phyloP scores from a whole-genome alignment of 768 basidiomycete species.

The Lentinula boryana region DNA sequence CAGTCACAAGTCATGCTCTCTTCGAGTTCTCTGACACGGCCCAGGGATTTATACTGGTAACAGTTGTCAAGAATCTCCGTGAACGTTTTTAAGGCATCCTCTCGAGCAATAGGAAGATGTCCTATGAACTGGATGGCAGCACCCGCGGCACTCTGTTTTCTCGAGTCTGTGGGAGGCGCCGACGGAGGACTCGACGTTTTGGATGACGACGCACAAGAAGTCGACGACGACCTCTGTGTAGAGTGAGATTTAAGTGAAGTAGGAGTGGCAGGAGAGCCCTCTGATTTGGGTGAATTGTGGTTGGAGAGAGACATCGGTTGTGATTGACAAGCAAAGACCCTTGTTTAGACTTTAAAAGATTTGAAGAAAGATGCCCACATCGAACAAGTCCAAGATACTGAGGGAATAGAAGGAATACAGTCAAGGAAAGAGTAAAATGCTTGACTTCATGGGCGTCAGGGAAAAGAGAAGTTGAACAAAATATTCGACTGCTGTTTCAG shows the following conservation, averaged over 20 bases:
- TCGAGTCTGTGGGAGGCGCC: constrained; percentile 16
- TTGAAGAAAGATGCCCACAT: not conserved
- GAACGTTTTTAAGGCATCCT: constrained; percentile 68
- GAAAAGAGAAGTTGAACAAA: not conserved
- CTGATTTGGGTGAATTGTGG: constrained; percentile 22
- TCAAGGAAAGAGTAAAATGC: not conserved
- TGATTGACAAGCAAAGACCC: constrained; percentile 2
- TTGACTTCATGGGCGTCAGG: not conserved
- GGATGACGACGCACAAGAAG: not conserved
- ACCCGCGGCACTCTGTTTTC: constrained; percentile 24
- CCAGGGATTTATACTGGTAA: constrained; percentile 84
- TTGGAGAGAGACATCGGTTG: constrained; percentile 14
- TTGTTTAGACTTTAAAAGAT: not conserved
- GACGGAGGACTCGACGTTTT: constrained; percentile 11
- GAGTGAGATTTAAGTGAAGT: not conserved
- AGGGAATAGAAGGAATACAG: not conserved
- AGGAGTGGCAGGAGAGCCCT: constrained; percentile 14
- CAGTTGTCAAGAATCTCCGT: constrained; percentile 68
- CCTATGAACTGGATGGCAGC: constrained; percentile 64
- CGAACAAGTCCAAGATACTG: not conserved
- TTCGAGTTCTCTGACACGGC: constrained; percentile 80
- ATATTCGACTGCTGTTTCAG: not conserved
- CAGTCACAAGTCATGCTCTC: constrained; percentile 98
- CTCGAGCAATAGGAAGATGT: constrained; percentile 72
- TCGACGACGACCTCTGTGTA: constrained; percentile 9